A percentile compares a stretch with the other conserved stretches of the same genome.
Conservation (phyloP, 108 stramenopile genomes). For the Cylindrotheca closterium region DNA sequence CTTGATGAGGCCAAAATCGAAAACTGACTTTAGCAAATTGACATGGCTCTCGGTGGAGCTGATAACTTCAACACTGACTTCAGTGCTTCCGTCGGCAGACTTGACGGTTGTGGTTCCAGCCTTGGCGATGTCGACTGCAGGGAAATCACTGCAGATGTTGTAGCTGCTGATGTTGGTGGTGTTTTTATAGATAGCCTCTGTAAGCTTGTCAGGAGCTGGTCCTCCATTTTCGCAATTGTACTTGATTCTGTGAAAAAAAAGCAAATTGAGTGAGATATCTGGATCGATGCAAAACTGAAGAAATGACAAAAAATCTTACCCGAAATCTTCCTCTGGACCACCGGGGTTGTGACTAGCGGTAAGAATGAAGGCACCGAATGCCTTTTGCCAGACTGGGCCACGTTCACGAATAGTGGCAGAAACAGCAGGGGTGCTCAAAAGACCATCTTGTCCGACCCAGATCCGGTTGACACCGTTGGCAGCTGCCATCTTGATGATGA, state of each 20-base stretch:
- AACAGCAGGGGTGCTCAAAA: conserved; percentile 97
- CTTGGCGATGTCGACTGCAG: conserved; percentile 80
- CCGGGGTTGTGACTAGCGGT: conserved; percentile 99
- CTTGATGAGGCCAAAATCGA: conserved; percentile 96
- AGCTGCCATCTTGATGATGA: conserved; percentile 93
- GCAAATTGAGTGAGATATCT: neutral
- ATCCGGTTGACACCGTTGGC: conserved; percentile 96
- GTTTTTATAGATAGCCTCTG: conserved; percentile 87
- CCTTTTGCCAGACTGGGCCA: conserved; percentile 94
- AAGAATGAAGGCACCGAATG: conserved; percentile 98
- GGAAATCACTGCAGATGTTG: conserved; percentile 93
- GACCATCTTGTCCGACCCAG: conserved; percentile 96
- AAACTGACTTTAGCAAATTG: conserved; percentile 91
- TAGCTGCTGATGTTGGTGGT: conserved; percentile 87
- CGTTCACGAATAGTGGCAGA: conserved; percentile 95
- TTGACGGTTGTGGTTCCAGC: conserved; percentile 73
- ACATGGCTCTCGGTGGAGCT: conserved; percentile 84
- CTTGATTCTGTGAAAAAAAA: conserved; percentile 71
- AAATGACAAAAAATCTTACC: conserved; percentile 30
- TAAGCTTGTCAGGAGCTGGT: conserved; percentile 95
- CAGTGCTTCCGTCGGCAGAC: conserved; percentile 72
- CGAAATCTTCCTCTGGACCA: conserved; percentile 98
- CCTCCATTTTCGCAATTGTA: conserved; percentile 99
- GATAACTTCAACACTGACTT: conserved; percentile 92
- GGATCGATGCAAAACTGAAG: neutral